Evolutionary conservation across 179 eudicot species (phyloP).

Genomic region (Carnegiea gigantea): DNA sequence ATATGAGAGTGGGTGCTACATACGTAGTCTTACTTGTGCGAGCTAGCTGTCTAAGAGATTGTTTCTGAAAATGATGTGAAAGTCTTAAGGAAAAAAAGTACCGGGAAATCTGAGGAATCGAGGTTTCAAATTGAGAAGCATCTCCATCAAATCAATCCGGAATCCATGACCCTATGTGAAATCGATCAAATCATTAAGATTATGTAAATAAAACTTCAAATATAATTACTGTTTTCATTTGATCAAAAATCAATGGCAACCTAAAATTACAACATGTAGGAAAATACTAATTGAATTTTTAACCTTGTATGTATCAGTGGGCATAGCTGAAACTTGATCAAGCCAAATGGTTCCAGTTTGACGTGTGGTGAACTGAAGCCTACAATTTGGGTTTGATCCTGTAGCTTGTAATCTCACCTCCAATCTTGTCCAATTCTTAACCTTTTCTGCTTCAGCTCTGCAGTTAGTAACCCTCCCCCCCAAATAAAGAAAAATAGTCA

Average conservation of each 20-base stretch:
- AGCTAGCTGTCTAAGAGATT: not conserved
- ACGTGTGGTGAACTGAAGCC: conserved; percentile 65
- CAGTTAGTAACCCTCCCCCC: not conserved
- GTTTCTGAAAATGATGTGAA: not conserved
- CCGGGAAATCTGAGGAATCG: conserved; percentile 85
- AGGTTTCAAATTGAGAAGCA: conserved; percentile 69
- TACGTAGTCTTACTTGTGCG: not conserved
- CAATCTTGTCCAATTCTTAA: conserved; percentile 61
- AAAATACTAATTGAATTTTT: not conserved
- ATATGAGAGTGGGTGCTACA: not conserved
- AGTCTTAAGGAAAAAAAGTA: not conserved
- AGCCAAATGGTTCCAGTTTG: conserved; percentile 71
- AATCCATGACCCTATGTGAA: conserved; percentile 71
- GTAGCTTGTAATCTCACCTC: conserved; percentile 48
- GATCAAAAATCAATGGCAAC: not conserved
- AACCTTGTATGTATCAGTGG: conserved; percentile 73
- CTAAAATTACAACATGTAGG: not conserved
- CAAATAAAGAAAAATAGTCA: too few relatives aligned
- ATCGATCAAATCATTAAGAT: not conserved
- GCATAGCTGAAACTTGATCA: conserved; percentile 87
- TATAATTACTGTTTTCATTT: not conserved
- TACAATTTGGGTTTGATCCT: conserved; percentile 41
- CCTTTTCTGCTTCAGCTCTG: conserved; percentile 34
- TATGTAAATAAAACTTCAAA: not conserved
- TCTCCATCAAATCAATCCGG: conserved; percentile 56